Conservation (phyloP, 1,284 basidiomycete species). For the Cystobasidium pallidum region DNA sequence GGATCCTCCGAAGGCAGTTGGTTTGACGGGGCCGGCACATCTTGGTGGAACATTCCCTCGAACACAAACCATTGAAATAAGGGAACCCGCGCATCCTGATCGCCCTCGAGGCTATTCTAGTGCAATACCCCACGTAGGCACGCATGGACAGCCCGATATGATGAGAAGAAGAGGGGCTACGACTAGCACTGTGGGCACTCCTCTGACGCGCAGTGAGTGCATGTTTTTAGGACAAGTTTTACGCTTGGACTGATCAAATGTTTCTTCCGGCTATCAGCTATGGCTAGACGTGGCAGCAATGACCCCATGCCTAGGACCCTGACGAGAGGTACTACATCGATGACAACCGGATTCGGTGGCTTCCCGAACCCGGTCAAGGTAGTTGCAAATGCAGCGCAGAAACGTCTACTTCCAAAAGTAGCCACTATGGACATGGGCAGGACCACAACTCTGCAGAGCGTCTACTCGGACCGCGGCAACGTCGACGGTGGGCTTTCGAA, state of each 20-base stretch:
- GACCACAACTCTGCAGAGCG: constrained; percentile 65
- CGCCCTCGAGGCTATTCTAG: constrained; percentile 27
- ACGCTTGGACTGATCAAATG: background rate
- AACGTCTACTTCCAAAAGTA: constrained; percentile 62
- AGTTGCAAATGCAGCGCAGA: constrained; percentile 58
- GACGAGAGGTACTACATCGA: constrained; percentile 51
- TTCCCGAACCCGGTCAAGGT: constrained; percentile 81
- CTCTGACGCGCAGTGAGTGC: constrained; percentile 37
- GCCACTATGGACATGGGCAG: constrained; percentile 73
- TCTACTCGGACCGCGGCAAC: constrained; percentile 48
- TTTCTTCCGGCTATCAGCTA: background rate
- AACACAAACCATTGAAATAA: constrained; percentile 65
- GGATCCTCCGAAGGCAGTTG: constrained; percentile 21
- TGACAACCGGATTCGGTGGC: constrained; percentile 70
- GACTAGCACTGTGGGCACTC: constrained; percentile 47
- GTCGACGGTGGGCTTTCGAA: constrained; percentile 46
- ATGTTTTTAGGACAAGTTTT: background rate
- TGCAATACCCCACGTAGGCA: constrained; percentile 35
- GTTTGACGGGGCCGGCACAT: background rate
- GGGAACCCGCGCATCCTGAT: constrained; percentile 53
- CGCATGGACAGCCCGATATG: constrained; percentile 50
- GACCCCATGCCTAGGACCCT: constrained; percentile 38
- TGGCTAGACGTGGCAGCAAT: constrained; percentile 12
- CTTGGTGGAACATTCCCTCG: constrained; percentile 59
- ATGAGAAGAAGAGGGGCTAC: constrained; percentile 55